A percentile compares a stretch with the other conserved stretches of the same genome.
Conservation (phyloP, 192 early-diverging fungal species). For the Pilaira anomala region DNA sequence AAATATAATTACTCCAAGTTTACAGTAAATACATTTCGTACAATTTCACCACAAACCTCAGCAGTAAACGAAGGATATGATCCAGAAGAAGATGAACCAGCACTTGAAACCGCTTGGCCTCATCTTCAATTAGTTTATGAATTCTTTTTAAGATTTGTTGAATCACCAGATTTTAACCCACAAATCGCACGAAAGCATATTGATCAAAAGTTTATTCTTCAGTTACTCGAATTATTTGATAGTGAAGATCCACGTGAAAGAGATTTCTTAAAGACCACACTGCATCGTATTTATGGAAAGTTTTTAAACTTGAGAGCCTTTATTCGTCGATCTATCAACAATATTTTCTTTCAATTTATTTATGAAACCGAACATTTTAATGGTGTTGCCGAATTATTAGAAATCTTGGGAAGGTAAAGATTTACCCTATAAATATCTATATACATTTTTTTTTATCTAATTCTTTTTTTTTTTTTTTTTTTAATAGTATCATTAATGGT, state of each 20-base stretch:
- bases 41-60: conserved; percentile 95
- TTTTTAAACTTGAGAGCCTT: conserved; percentile 96
- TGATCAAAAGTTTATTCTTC: conserved; percentile 90
- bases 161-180: conserved; percentile 96
- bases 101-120: conserved; percentile 96
- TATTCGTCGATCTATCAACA: conserved; percentile 96
- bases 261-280: conserved; percentile 96
- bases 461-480: conserved; percentile 9
- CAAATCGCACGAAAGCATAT: conserved; percentile 97
- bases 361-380: conserved; percentile 98
- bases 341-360: conserved; percentile 97
- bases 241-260: conserved; percentile 98
- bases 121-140: conserved; percentile 98
- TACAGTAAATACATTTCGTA: conserved; percentile 91
- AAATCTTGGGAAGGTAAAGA: conserved; percentile 91
- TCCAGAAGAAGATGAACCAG: conserved; percentile 99
- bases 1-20: conserved; percentile 53
- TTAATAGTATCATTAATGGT: conserved; percentile 97
- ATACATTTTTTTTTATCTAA: not conserved
- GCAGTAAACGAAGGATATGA: conserved; percentile 83
- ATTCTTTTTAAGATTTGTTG: conserved; percentile 97
- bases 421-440: not conserved
- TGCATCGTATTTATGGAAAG: conserved; percentile 99
- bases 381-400: conserved; percentile 96
- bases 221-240: conserved; percentile 97